phyloP scores from a whole-genome alignment of 2,329 filamentous ascomycete species.

The Trichoderma asperellum region DNA sequence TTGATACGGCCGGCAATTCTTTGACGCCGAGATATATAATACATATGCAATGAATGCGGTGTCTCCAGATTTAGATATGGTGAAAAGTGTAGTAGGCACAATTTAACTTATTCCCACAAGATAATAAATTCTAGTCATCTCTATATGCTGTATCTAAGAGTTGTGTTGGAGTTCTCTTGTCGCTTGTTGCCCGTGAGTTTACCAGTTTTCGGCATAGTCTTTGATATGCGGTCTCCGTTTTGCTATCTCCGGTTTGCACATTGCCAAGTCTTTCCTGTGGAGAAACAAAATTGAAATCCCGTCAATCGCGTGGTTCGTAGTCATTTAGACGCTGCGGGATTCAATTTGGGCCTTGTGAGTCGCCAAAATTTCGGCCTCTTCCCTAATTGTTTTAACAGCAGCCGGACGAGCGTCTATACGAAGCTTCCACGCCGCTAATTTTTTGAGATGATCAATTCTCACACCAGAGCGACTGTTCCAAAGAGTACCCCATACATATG shows the following conservation, averaged over 20 bases:
- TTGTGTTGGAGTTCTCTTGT: neutral
- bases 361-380: conserved; percentile 6
- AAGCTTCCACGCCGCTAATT: conserved; percentile 6
- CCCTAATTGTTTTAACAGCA: neutral
- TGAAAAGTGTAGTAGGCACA: neutral
- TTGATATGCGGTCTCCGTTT: no score
- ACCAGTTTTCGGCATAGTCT: neutral
- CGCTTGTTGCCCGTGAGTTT: neutral
- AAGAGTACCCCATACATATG: conserved; percentile 20
- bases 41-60: neutral
- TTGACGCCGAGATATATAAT: neutral
- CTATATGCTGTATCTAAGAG: neutral
- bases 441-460: neutral
- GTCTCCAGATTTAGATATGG: neutral
- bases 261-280: neutral
- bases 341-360: conserved; percentile 6
- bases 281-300: neutral
- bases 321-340: neutral
- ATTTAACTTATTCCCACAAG: neutral
- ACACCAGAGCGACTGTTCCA: conserved; percentile 17
- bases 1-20: neutral
- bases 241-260: neutral
- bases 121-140: neutral
- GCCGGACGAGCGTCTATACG: conserved; percentile 4
- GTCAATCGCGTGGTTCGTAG: no score